Conservation (phyloP, 768 basidiomycete genomes). For the Tricholoma hemisulphureum region DNA sequence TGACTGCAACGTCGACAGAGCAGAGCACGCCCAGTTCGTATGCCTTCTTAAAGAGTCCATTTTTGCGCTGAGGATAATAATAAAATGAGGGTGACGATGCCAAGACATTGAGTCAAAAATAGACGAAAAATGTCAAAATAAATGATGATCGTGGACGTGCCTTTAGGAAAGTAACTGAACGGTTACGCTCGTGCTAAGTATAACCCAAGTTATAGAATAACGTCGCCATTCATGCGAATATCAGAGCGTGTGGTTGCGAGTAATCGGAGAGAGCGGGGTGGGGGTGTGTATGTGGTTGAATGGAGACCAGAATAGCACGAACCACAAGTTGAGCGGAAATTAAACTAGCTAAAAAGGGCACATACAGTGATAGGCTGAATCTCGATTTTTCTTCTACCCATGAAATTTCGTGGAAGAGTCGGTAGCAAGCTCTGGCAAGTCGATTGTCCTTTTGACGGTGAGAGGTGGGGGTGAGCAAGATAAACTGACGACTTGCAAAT, state of each 20-base stretch:
- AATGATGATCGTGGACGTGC: slow-evolving; percentile 39
- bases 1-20: slow-evolving; percentile 84
- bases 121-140: slow-evolving; percentile 43
- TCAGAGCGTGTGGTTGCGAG: slow-evolving; percentile 4
- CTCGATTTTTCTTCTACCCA: slow-evolving; percentile 80
- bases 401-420: slow-evolving; percentile 9
- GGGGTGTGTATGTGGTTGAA: neutral
- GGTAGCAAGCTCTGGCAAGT: neutral
- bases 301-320: neutral
- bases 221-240: neutral
- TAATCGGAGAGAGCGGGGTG: slow-evolving; percentile 22
- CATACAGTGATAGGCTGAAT: slow-evolving; percentile 76
- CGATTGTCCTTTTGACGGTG: neutral
- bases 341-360: slow-evolving; percentile 19
- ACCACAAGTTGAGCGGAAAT: slow-evolving; percentile 9
- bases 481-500: neutral
- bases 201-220: slow-evolving; percentile 27
- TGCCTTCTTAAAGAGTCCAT: slow-evolving; percentile 88
- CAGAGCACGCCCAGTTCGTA: slow-evolving; percentile 90
- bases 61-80: slow-evolving; percentile 63
- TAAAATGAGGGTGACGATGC: slow-evolving; percentile 39
- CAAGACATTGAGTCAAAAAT: slow-evolving; percentile 59
- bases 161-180: slow-evolving; percentile 90
- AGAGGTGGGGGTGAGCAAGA: neutral
- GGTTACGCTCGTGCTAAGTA: slow-evolving; percentile 86